A percentile compares a stretch with the other conserved stretches of the same genome.
Conservation (phyloP, 768 basidiomycete species). For the Rhodosporidiobolus odoratus region DNA sequence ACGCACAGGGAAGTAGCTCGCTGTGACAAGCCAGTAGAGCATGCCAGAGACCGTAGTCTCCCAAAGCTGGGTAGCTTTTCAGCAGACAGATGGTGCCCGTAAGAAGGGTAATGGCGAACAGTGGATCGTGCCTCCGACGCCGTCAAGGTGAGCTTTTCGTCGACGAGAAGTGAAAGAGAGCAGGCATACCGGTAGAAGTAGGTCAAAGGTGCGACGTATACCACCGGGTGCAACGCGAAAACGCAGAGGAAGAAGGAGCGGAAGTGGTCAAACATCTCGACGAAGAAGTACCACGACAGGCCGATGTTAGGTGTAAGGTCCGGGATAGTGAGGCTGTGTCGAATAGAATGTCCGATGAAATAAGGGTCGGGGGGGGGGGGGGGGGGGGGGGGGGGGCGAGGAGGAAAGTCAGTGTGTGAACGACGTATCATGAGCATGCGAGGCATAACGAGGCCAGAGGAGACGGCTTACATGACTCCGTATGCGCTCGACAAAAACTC, state of each 20-base stretch:
- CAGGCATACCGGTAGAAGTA: conserved; percentile 23
- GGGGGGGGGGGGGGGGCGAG: background rate
- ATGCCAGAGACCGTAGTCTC: conserved; percentile 80
- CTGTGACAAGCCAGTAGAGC: conserved; percentile 76
- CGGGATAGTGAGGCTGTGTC: conserved; percentile 64
- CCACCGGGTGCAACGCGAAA: conserved; percentile 76
- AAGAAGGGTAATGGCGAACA: conserved; percentile 72
- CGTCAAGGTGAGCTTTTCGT: background rate
- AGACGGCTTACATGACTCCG: conserved; percentile 32
- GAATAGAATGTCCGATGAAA: background rate
- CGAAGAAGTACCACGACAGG: conserved; percentile 99
- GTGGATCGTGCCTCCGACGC: conserved; percentile 67
- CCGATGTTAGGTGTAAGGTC: conserved; percentile 92
- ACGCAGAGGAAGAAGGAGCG: conserved; percentile 90
- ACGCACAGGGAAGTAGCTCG: conserved; percentile 73
- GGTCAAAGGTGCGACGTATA: conserved; percentile 71
- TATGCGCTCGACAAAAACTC: conserved; percentile 32
- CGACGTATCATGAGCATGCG: no score
- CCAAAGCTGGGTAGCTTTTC: conserved; percentile 86
- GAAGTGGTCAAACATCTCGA: conserved; percentile 99
- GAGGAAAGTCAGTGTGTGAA: no score
- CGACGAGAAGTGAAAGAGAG: background rate
- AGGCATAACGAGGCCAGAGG: no score
- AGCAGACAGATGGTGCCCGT: conserved; percentile 72
- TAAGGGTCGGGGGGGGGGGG: background rate